A percentile compares a stretch with the other conserved stretches of the same genome.
Evolutionary conservation across 225 moss, liverwort and hornwort genomes (phyloP).

Genomic region (Straminergon stramineum): DNA sequence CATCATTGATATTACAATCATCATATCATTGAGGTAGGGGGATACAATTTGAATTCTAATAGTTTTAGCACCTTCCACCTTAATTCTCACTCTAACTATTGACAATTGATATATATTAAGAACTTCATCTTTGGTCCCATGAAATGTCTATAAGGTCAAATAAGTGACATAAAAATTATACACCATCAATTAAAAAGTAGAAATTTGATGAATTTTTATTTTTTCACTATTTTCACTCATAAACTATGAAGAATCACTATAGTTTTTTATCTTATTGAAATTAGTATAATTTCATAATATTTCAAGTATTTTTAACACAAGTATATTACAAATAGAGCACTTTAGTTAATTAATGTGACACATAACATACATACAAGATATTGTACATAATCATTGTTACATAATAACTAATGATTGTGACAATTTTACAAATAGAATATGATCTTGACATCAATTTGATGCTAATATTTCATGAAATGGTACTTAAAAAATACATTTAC

Average conservation of each 20-base stretch:
- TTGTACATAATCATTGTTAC: neutral
- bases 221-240: no score
- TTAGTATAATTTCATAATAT: neutral
- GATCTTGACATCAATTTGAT: neutral
- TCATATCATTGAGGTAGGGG: neutral
- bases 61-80: fast-evolving
- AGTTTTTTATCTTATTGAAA: neutral
- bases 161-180: neutral
- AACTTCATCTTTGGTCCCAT: neutral
- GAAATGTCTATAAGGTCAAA: fast-evolving
- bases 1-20: neutral
- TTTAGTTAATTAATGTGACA: neutral
- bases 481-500: neutral
- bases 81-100: neutral
- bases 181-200: fast-evolving
- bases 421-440: neutral
- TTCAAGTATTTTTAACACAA: neutral
- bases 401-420: neutral
- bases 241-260: neutral
- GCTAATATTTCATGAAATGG: neutral
- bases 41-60: neutral
- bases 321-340: neutral
- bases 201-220: neutral
- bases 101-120: neutral
- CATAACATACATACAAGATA: neutral